Evolutionary conservation across 202 grass and related monocot genomes (phyloP).

Genomic region (Brachypodium distachyon): DNA sequence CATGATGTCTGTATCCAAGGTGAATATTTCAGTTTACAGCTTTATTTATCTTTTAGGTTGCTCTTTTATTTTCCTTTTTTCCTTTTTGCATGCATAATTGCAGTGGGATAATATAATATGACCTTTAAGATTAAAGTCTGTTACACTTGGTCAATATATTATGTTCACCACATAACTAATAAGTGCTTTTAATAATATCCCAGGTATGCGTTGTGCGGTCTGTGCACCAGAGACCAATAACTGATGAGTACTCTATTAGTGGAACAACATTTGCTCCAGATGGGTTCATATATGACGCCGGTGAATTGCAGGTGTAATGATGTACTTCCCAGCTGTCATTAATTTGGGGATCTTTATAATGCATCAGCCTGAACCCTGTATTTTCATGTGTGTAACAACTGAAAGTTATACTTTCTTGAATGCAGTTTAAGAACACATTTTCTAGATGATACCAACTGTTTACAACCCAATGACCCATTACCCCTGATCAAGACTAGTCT

Average conservation of each 20-base stretch:
- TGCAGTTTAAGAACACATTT: neutral
- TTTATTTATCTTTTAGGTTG: neutral
- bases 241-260: constrained; percentile 77
- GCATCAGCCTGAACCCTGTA: constrained; percentile 1
- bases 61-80: constrained; percentile 15
- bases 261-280: constrained; percentile 98
- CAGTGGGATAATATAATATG: neutral
- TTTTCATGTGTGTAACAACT: neutral
- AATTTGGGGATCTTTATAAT: constrained; percentile 8
- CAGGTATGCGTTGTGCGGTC: constrained; percentile 93
- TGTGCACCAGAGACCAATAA: constrained; percentile 73
- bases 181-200: constrained; percentile 21
- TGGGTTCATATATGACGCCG: constrained; percentile 85
- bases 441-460: neutral
- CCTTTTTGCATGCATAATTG: constrained; percentile 7
- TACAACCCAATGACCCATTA: constrained; percentile 3
- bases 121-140: constrained; percentile 15
- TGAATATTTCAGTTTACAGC: constrained; percentile 14
- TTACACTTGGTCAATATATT: neutral
- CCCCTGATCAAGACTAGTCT: neutral
- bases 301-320: constrained; percentile 60
- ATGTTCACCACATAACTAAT: neutral
- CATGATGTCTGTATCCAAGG: constrained; percentile 99
- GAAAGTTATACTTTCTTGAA: constrained; percentile 15
- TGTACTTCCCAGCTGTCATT: constrained; percentile 11